Conservation (phyloP, 257 asterid species). For the Rehmannia glutinosa region DNA sequence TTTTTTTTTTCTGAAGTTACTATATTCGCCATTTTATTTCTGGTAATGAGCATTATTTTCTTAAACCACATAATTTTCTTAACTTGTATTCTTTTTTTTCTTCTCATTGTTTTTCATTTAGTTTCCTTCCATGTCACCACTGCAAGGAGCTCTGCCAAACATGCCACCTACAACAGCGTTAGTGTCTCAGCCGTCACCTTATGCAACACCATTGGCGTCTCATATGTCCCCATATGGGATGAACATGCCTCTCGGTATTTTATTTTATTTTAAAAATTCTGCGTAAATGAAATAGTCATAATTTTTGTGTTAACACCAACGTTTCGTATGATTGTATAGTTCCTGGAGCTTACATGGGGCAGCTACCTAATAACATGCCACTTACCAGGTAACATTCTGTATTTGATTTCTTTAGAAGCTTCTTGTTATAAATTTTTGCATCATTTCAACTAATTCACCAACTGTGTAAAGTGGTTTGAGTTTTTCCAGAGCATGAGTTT, state of each 20-base stretch:
- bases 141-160: constrained; percentile 51
- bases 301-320: background rate
- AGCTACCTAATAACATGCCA: constrained; percentile 34
- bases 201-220: constrained; percentile 27
- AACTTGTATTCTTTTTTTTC: background rate
- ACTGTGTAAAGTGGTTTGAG: background rate
- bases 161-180: constrained; percentile 23
- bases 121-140: constrained; percentile 54
- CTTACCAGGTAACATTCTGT: constrained; percentile 37
- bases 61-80: background rate
- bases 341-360: constrained; percentile 53
- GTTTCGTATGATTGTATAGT: constrained; percentile 15
- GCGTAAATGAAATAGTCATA: no score
- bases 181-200: constrained; percentile 36
- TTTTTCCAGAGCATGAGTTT: no score
- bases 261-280: no score
- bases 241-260: constrained; percentile 48
- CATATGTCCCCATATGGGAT: constrained; percentile 39
- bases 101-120: constrained; percentile 12
- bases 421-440: background rate
- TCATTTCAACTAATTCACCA: no score
- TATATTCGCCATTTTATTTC: no score
- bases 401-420: background rate
- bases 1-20: no score
- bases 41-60: background rate